phyloP scores from a whole-genome alignment of 192 early-diverging fungal genomes.

The Coemansia pectinata region DNA sequence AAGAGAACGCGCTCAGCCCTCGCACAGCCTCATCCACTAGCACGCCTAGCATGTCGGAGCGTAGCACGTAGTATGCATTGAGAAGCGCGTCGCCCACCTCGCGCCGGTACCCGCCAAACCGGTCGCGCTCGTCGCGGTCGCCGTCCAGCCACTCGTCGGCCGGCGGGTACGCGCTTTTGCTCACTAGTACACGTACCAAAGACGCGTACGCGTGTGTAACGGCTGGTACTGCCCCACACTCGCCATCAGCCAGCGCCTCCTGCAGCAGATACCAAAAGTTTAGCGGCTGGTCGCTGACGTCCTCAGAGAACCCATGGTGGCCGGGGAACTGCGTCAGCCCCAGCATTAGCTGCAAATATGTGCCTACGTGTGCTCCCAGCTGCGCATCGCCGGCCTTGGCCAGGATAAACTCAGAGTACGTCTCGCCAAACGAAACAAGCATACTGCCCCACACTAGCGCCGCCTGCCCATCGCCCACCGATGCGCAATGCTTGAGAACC shows the following conservation, averaged over 20 bases:
- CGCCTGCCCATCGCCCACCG: slow-evolving; percentile 10
- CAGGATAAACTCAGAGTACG: slow-evolving; percentile 39
- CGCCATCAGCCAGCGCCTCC: slow-evolving; percentile 63
- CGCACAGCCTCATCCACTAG: slow-evolving; percentile 35
- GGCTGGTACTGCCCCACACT: slow-evolving; percentile 23
- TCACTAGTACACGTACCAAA: slow-evolving; percentile 57
- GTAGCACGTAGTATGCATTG: slow-evolving; percentile 67
- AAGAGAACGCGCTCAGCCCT: slow-evolving; percentile 22
- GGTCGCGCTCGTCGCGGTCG: slow-evolving; percentile 60
- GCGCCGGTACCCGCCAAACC: slow-evolving; percentile 63
- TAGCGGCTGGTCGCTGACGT: slow-evolving; percentile 67
- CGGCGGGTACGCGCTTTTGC: slow-evolving; percentile 61
- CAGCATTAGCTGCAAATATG: slow-evolving; percentile 55
- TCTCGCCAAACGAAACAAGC: slow-evolving; percentile 46
- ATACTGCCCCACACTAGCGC: slow-evolving; percentile 32
- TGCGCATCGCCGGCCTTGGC: slow-evolving; percentile 8
- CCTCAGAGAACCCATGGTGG: slow-evolving; percentile 67
- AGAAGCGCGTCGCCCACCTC: slow-evolving; percentile 76
- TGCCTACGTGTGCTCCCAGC: slow-evolving; percentile 8
- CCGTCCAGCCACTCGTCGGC: slow-evolving; percentile 58
- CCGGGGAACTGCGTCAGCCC: slow-evolving; percentile 71
- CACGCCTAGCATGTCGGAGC: slow-evolving; percentile 57
- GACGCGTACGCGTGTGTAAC: slow-evolving; percentile 41
- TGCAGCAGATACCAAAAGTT: slow-evolving; percentile 75
- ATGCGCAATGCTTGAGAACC: slow-evolving; percentile 14